Evolutionary conservation across 345 rosid genomes (phyloP), one percentile per base, ranked within the genome.

Genomic region (Schrenkiella parvula): DNA sequence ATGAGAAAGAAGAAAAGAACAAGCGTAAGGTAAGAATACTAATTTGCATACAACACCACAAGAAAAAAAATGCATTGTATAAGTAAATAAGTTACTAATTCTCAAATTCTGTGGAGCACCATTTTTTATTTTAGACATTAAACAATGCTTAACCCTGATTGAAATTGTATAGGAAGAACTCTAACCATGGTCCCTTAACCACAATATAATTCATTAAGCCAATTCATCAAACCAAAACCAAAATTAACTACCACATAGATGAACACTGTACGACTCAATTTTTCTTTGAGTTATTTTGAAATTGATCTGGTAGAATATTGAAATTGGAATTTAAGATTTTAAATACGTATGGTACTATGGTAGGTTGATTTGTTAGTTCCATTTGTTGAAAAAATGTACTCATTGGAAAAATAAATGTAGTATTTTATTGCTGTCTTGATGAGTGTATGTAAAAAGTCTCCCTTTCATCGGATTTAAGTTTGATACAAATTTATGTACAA

Each of bases 401-500:
- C 52, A 18, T 28, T 35, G 23, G 32, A 42, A 66, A 51, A 15
- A 10, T 2, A 22, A 48, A 14, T 32, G n/a, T n/a, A 13, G 11
- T 37, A 26, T 7, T 66, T 17, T 25, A 66, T 52, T 38, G 8
- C 3, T 66, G 50, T 66, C 50, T 52, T 38, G 8, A 52, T 15
- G 61, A 39, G 18, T 39, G 29, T 53, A 39, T 18, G 62, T 53
- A 26, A 18, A 67, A 54, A 67, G 72, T 41, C 72, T 54, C 39
- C 19, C 8, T 37, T 67, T 53, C 63, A 52, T 39, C 21, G 52
- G 62, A 17, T 67, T 53, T 17, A 67, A 41, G 62, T 53, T 39
- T 67, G 6, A 53, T 38, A 39, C 71, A 66, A 52, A 52, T 52
- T 18, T 51, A 52, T 25, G 17, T 15, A 23, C 10, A 29, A 14